Evolutionary conservation across 1,139 yeast species (phyloP), one percentile per base, ranked within the genome.

Genomic region (Meyerozyma sp.): DNA sequence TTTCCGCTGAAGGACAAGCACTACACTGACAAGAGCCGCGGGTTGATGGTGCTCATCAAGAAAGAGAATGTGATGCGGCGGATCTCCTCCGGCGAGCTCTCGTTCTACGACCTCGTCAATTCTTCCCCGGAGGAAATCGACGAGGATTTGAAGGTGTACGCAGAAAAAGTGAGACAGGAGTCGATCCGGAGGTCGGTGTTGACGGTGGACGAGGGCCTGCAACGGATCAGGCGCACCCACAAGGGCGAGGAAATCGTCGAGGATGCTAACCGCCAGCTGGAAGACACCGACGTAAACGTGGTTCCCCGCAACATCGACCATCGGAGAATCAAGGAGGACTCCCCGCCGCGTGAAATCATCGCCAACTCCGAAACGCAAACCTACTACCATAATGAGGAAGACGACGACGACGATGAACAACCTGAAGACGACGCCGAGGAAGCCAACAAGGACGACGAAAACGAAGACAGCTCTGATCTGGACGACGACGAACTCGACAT

Each of bases 231-330:
- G 52, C 70, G 88, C 54, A 87, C 95, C 2, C 95, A 87, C 57
- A 87, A 85, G 58, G 96, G 96, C 27, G 96, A 89, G 49, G 93
- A 87, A 54, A 62, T 85, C 35, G 72, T 85, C n/a, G 93, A 84
- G 43, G 70, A 68, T 11, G 75, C 70, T 40, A 56, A 59, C 29
- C 57, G 56, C 36, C 58, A 52, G 25, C 51, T 53, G 10, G 62
- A 57, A 21, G 65, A 61, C 11, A 58, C 60, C 36, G 70, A 66
- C 40, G 60, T 58, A 28, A 60, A 58, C 42, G 66, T 73, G 23
- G 65, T 70, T 26, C 65, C 73, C 42, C 60, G 66, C 40, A 64
- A 73, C 36, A 69, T 73, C 36, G 79, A 71, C 50, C 77, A 75
- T 53, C 53, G 76, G 39, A 52, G 66, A 14, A 69, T 70, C 46